These are phyloP conservation scores for Fomitopsis schrenkii DNA, from an alignment of 1,284 basidiomycete genomes.

Conservation along the genomic window DNA sequence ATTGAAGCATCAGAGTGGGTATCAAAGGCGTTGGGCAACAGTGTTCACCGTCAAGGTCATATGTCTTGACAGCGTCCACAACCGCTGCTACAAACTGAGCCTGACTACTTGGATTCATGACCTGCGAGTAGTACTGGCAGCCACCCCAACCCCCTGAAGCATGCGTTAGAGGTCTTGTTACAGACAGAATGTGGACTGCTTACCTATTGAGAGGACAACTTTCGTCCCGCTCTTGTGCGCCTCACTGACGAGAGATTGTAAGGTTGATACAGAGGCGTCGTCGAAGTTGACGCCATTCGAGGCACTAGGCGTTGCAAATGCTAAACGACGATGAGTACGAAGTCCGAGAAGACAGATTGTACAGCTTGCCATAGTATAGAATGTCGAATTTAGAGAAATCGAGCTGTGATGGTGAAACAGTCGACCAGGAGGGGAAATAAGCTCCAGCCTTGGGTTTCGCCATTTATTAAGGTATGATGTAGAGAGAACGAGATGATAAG, in stretches of 20 bases:
- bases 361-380: conserved; percentile 51
- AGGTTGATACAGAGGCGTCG: conserved; percentile 45
- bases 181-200: conserved; percentile 21
- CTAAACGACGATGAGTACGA: conserved; percentile 27
- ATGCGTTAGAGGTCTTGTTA: no score
- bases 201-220: conserved; percentile 71
- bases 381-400: conserved; percentile 73
- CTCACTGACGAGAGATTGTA: conserved; percentile 58
- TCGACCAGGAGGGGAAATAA: conserved; percentile 73
- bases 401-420: conserved; percentile 57
- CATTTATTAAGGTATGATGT: no score
- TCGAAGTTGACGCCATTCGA: conserved; percentile 55
- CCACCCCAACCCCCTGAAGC: conserved; percentile 47
- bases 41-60: conserved; percentile 54
- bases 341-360: not conserved
- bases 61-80: conserved; percentile 52
- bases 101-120: conserved; percentile 45
- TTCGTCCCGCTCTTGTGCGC: conserved; percentile 59
- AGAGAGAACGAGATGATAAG: no score
- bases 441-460: conserved; percentile 32
- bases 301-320: conserved; percentile 69
- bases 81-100: conserved; percentile 60
- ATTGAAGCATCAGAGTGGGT: not conserved
- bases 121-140: conserved; percentile 61
- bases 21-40: not conserved